phyloP scores from a whole-genome alignment of 2,329 filamentous ascomycete genomes.

The Drechslerella coelobrocha region DNA sequence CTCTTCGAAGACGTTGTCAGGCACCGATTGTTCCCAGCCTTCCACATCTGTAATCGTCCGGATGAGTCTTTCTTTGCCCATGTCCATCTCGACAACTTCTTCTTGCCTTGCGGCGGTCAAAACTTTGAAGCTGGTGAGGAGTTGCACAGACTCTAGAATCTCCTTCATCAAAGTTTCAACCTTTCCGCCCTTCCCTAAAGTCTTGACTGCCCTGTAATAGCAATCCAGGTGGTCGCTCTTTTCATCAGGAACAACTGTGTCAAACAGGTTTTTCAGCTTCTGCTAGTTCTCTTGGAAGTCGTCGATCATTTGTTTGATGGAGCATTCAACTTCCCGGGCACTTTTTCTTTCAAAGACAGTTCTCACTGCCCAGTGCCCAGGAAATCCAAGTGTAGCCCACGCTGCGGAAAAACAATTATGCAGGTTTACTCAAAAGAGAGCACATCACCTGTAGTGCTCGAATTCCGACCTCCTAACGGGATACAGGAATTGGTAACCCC shows the following conservation, averaged over 20 bases:
- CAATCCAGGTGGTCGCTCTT: background rate
- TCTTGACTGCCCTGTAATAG: slow-evolving; percentile 7
- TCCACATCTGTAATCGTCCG: background rate
- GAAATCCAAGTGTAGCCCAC: too few species aligned
- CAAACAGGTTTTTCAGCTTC: slow-evolving; percentile 1
- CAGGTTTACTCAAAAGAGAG: too few species aligned
- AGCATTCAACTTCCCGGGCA: background rate
- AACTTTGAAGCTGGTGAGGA: background rate
- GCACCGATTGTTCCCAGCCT: background rate
- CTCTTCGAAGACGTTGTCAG: slow-evolving; percentile 1
- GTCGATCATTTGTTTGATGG: background rate
- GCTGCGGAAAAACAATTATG: too few species aligned
- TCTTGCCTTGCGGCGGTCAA: background rate
- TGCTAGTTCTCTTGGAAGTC: background rate
- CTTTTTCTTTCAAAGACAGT: background rate
- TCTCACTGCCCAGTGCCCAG: too few species aligned
- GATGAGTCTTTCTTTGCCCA: background rate
- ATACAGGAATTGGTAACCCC: too few species aligned
- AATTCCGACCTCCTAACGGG: too few species aligned
- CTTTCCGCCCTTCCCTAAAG: slow-evolving; percentile 9
- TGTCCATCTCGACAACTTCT: background rate
- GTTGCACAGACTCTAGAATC: slow-evolving; percentile 1
- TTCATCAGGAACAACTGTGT: slow-evolving; percentile 2
- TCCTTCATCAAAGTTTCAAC: slow-evolving; percentile 9
- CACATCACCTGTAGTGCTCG: too few species aligned